These are phyloP conservation scores for Candida alai DNA, from an alignment of 805 yeast species.

Conservation along the genomic window DNA sequence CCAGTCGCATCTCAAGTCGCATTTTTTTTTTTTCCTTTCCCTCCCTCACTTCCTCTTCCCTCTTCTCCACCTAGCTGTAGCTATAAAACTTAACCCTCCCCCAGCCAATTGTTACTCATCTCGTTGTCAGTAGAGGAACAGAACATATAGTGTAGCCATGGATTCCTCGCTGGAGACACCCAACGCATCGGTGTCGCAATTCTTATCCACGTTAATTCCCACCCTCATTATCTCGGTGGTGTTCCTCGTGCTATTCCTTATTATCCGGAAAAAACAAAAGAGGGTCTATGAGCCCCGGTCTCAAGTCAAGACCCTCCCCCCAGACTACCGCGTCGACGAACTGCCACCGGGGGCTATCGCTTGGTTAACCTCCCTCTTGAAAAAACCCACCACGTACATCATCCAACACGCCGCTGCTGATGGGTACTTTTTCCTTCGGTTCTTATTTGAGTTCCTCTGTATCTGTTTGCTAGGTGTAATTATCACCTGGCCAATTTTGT, in stretches of 20 bases:
- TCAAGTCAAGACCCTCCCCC: constrained; percentile 43
- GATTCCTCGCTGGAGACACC: constrained; percentile 7
- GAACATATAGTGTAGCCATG: too few relatives aligned
- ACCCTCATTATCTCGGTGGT: constrained; percentile 40
- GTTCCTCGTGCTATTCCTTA: constrained; percentile 37
- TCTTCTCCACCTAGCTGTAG: too few relatives aligned
- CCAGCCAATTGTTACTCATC: too few relatives aligned
- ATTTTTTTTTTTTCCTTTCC: too few relatives aligned
- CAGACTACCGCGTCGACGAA: constrained; percentile 40
- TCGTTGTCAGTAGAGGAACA: too few relatives aligned
- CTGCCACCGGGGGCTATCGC: constrained; percentile 43
- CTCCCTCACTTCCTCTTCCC: too few relatives aligned
- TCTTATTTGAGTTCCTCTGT: constrained; percentile 50
- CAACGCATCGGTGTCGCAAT: constrained; percentile 45
- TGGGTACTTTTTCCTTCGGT: constrained; percentile 73
- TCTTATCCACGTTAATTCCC: constrained; percentile 45
- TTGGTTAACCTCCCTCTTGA: constrained; percentile 53
- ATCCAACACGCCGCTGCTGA: constrained; percentile 72
- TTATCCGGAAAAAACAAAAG: constrained; percentile 38
- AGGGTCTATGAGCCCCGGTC: constrained; percentile 54
- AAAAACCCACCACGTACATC: constrained; percentile 56
- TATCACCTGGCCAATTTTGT: constrained; percentile 61
- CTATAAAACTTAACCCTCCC: too few relatives aligned
- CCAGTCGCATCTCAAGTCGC: too few relatives aligned
- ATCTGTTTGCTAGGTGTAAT: constrained; percentile 52